phyloP scores from a whole-genome alignment of 1,284 basidiomycete genomes.

The Farysia itapuensis region DNA sequence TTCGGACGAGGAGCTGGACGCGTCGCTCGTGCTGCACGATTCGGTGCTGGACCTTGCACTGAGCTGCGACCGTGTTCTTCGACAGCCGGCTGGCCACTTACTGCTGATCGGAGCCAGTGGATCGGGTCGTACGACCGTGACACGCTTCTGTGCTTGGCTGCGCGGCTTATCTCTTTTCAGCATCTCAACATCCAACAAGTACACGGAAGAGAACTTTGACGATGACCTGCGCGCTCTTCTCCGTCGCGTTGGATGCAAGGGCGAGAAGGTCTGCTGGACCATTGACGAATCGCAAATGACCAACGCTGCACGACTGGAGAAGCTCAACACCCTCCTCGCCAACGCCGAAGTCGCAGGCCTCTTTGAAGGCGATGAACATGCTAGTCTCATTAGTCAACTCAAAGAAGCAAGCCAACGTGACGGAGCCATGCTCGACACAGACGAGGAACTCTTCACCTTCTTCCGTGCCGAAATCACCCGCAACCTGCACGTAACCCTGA shows the following conservation, averaged over 20 bases:
- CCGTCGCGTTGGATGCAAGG: constrained; percentile 91
- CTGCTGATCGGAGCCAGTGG: constrained; percentile 96
- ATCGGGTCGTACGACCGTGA: constrained; percentile 96
- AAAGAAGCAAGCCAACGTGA: constrained; percentile 98
- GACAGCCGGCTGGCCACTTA: constrained; percentile 94
- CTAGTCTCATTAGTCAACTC: constrained; percentile 94
- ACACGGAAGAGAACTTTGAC: constrained; percentile 96
- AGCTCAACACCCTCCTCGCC: constrained; percentile 97
- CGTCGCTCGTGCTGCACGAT: constrained; percentile 97
- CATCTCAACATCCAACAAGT: constrained; percentile 98
- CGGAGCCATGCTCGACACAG: constrained; percentile 95
- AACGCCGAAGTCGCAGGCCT: constrained; percentile 99
- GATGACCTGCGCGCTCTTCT: constrained; percentile 93
- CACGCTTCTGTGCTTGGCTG: constrained; percentile 99
- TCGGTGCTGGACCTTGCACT: constrained; percentile 96
- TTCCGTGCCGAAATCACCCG: constrained; percentile 48
- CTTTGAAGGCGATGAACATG: constrained; percentile 83
- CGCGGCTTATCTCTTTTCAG: constrained; percentile 98
- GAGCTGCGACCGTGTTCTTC: constrained; percentile 97
- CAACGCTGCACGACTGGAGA: constrained; percentile 95
- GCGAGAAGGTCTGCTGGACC: constrained; percentile 99
- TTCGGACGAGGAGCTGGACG: constrained; percentile 75
- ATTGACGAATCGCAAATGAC: constrained; percentile 99
- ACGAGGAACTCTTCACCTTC: constrained; percentile 66
- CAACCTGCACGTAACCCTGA: constrained; percentile 69